Percentiles rank a stretch among this genome's conserved stretches.
Evolutionary conservation across 2,329 filamentous ascomycete genomes (phyloP).

Genomic region (Penicillium sp.): DNA sequence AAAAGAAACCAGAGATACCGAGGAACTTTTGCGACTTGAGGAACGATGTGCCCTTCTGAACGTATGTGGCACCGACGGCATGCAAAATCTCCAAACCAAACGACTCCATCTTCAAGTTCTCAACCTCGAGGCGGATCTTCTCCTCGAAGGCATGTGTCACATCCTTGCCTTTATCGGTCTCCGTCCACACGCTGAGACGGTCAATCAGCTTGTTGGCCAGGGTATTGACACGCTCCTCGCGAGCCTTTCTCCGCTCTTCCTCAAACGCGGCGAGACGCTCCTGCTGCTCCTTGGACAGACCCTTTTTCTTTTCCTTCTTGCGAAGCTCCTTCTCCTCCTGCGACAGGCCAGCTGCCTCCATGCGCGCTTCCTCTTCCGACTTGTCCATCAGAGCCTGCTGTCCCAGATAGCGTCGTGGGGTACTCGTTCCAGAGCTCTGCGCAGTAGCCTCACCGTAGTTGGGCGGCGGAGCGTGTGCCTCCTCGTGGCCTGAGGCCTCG

Average conservation of each 20-base stretch:
- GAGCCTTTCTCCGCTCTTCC: slow-evolving; percentile 77
- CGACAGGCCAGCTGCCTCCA: slow-evolving; percentile 66
- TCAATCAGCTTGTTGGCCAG: slow-evolving; percentile 84
- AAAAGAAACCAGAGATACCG: slow-evolving; percentile 93
- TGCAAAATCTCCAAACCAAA: slow-evolving; percentile 96
- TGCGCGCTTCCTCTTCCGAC: slow-evolving; percentile 74
- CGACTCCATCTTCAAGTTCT: slow-evolving; percentile 99
- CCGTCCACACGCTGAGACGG: slow-evolving; percentile 91
- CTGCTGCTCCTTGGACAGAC: slow-evolving; percentile 84
- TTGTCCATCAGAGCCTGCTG: slow-evolving; percentile 87
- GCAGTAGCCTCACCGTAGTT: slow-evolving; percentile 24
- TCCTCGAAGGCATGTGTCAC: slow-evolving; percentile 89
- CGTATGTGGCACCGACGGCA: slow-evolving; percentile 88
- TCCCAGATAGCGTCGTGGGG: slow-evolving; percentile 64
- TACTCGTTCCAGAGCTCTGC: slow-evolving; percentile 47
- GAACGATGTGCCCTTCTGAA: slow-evolving; percentile 82
- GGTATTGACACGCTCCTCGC: slow-evolving; percentile 86
- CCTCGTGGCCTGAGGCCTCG: slow-evolving; percentile 26
- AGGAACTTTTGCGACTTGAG: slow-evolving; percentile 97
- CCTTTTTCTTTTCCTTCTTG: slow-evolving; percentile 88
- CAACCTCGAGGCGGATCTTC: slow-evolving; percentile 91
- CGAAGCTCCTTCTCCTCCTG: slow-evolving; percentile 75
- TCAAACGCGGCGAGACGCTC: slow-evolving; percentile 91
- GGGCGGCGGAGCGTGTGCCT: slow-evolving; percentile 28
- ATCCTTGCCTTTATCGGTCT: slow-evolving; percentile 86